Base-by-base conservation (phyloP, 2,329 filamentous ascomycete species). In the Macrophomina tecta region DNA sequence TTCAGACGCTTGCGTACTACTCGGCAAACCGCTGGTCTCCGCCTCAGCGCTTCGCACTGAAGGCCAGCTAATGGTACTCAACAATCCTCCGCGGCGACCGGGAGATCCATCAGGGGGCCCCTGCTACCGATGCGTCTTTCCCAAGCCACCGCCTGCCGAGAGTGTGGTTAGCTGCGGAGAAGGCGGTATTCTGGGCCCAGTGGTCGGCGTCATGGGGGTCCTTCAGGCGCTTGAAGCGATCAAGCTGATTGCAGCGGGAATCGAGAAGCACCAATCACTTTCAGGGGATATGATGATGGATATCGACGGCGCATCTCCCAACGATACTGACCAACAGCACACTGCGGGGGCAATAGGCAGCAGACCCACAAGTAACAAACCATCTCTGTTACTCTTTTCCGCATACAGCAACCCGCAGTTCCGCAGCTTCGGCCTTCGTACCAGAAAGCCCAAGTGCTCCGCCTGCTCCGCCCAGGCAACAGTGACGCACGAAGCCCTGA, bases 101-200 rank as follows among this genome's bases (percentile, higher is more conserved):
- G 89, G 89, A 1, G 79, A 87, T 61, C 65, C 75, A 2, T 74
- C 80, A 0, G 90, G 91, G 40, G 90, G 91, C 36, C 94, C 94
- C 0, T 99, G 95, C 78, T 99, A 99, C 79, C 86, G 95, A 49
- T 99, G 95, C 75, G 87, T 98, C 12, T 99, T 97, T 72, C 94
- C 93, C 0, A 90, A 86, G 45, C 94, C 95, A 0, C 94, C 95
- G 0, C 93, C 94, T 0, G 87, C 92, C 0, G 91, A 91, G 49
- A 93, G 88, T 66, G 90, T 97, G 0, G 84, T 92, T 1, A 93
- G 90, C 68, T 99, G 95, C 74, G 93, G 94, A 48, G 95, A 99
- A 76, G 94, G 94, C 9, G 95, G 95, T 0, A 93, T 99, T 8
- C 74, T 99, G 1, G 95, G 95, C 0, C 94, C 95, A 0, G 93